phyloP scores from a whole-genome alignment of 1,139 yeast genomes.

The Geotrichum bryndzae region DNA sequence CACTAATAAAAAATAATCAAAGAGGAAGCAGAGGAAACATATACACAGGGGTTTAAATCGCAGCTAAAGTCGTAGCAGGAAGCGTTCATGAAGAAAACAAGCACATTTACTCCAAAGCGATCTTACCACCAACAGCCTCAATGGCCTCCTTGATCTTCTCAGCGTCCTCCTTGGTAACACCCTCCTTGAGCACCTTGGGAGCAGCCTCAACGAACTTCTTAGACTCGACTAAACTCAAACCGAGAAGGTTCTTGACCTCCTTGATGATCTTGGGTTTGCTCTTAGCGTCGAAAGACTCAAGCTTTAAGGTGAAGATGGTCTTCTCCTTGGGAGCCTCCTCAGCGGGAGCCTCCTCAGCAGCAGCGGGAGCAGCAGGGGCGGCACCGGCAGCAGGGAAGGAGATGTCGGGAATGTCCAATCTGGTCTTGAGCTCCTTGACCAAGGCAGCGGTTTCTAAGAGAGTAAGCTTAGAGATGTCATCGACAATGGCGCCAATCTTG shows the following conservation, averaged over 20 bases:
- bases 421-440: conserved; percentile 75
- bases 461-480: conserved; percentile 81
- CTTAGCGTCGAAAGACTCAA: conserved; percentile 91
- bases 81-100: background rate
- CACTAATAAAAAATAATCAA: background rate
- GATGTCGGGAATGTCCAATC: conserved; percentile 88
- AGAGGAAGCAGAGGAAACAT: background rate
- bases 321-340: conserved; percentile 84
- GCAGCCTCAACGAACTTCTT: conserved; percentile 97
- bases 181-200: conserved; percentile 85
- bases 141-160: conserved; percentile 87
- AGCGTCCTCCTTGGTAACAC: conserved; percentile 82
- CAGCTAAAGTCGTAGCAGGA: background rate
- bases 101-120: conserved; percentile 62
- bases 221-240: conserved; percentile 90
- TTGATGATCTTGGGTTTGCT: conserved; percentile 95
- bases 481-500: conserved; percentile 80
- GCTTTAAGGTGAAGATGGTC: conserved; percentile 85
- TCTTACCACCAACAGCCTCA: conserved; percentile 94
- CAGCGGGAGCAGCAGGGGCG: conserved; percentile 64
- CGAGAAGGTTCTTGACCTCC: conserved; percentile 89
- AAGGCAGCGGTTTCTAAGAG: conserved; percentile 83
- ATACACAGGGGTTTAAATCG: background rate
- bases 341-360: conserved; percentile 68
- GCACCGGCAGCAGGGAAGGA: conserved; percentile 72